Evolutionary conservation across 768 basidiomycete species (phyloP), one percentile per base, ranked within the genome.

Genomic region (Leucocoprinus sp.): DNA sequence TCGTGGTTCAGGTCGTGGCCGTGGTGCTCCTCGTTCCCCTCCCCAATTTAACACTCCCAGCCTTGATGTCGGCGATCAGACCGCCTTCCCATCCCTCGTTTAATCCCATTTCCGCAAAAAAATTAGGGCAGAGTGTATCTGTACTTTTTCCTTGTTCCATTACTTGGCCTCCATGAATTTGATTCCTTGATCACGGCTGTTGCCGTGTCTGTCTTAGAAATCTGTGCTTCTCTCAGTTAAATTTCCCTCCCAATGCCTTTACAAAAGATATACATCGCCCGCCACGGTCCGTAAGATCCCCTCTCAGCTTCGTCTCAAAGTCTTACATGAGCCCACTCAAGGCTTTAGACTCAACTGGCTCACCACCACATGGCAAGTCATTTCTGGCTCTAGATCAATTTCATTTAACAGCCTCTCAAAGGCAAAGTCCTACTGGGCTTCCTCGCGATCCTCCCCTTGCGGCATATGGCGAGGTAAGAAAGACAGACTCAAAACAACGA

Each of bases 61-160:
- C 50, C 69, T 91, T 64, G 74, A 84, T 60, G 85, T 93, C 52
- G 82, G 81, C 57, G 92, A 96, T 64, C 72, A 88, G 65, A 69
- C 67, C 21, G 91, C 89, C 49, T 96, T 96, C 81, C 92, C 92
- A 36, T 89, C 92, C 54, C 76, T 96, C 53, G 74, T 85, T 57
- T 76, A 59, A 69, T 27, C 26, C n/a, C n/a, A n/a, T n/a, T n/a
- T n/a, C n/a, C n/a, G n/a, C n/a, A n/a, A n/a, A n/a, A n/a, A n/a
- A n/a, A 40, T 46, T n/a, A 5, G 26, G 33, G 21, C 15, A 19
- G 7, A 15, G 24, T 5, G 33, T 23, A 27, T 18, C 26, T 11
- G 7, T 21, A 31, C 19, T 5, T 27, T 27, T 5, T 27, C 26
- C 26, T 27, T 27, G 26, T 27, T n/a, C n/a, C 26, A 27, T 27